Evolutionary conservation across 495 filamentous ascomycete species (phyloP).

Genomic region (Tuber calosporum): DNA sequence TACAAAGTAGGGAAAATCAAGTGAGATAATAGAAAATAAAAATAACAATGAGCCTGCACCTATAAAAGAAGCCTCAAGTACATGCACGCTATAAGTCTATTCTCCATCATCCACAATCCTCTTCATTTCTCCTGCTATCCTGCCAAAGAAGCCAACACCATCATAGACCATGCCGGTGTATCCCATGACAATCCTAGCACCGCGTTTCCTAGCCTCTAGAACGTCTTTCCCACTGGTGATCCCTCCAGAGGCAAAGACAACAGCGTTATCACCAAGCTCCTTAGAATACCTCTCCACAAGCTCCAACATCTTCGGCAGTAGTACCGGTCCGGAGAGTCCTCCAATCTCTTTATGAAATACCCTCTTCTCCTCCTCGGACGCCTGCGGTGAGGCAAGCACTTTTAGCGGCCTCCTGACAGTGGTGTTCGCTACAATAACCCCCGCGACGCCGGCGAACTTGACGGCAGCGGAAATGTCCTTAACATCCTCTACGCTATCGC

Average conservation of each 20-base stretch:
- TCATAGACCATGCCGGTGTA: conserved; percentile 68
- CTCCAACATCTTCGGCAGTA: conserved; percentile 67
- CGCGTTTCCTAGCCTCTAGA: conserved; percentile 67
- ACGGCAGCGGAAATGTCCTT: conserved; percentile 81
- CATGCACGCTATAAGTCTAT: not conserved
- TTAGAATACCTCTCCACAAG: conserved; percentile 72
- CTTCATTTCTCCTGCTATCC: conserved; percentile 80
- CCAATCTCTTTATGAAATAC: conserved; percentile 63
- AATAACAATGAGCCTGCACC: not conserved
- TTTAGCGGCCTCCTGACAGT: conserved; percentile 70
- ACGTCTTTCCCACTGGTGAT: conserved; percentile 81
- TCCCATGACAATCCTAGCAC: conserved; percentile 59
- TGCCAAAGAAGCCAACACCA: conserved; percentile 74
- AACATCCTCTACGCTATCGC: conserved; percentile 74
- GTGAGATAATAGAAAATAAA: not conserved
- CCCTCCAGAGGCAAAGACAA: conserved; percentile 80
- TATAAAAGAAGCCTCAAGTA: not conserved
- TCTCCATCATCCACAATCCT: conserved; percentile 37
- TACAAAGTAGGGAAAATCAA: not conserved
- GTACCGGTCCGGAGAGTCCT: conserved; percentile 81
- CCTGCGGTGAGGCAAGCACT: conserved; percentile 55
- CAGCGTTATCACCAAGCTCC: conserved; percentile 54
- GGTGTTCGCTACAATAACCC: conserved; percentile 96
- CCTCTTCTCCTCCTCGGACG: conserved; percentile 59
- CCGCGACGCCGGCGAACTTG: conserved; percentile 75